phyloP scores from a whole-genome alignment of 139 green algal genomes.

The Yamagishiella unicocca region DNA sequence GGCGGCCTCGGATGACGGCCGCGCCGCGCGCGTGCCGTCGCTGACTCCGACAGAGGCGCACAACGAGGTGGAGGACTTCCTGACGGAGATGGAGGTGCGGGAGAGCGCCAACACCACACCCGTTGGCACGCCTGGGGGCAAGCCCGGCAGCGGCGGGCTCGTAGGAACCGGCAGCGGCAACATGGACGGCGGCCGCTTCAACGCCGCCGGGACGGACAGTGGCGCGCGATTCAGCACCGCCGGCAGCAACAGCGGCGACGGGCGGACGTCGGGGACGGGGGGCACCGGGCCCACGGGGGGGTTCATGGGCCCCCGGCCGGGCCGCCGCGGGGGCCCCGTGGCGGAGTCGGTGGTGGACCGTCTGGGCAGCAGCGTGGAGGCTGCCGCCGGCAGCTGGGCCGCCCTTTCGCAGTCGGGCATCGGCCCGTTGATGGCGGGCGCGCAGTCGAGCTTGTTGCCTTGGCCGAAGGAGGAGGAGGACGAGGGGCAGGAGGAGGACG shows the following conservation, averaged over 20 bases:
- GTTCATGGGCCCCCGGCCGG: background rate
- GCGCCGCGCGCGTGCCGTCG: background rate
- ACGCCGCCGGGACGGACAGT: background rate
- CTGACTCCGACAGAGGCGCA: background rate
- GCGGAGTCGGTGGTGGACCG: slow-evolving; percentile 23
- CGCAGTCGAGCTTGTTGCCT: background rate
- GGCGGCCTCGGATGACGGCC: background rate
- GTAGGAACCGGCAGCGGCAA: background rate
- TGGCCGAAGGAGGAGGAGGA: slow-evolving; percentile 19
- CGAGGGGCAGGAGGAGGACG: background rate
- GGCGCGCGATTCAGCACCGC: background rate
- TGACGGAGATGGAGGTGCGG: background rate
- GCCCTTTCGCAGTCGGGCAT: background rate
- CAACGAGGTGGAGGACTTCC: background rate
- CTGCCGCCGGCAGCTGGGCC: background rate
- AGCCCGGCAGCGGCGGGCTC: slow-evolving; percentile 8
- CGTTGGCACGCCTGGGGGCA: background rate
- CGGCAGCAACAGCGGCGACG: background rate
- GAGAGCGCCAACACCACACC: background rate
- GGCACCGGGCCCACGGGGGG: background rate
- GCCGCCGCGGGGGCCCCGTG: background rate
- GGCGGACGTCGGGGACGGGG: background rate
- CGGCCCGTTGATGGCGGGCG: background rate
- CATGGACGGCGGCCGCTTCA: background rate
- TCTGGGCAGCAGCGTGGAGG: background rate